Evolutionary conservation across 176 grass and related monocot genomes (phyloP).

Genomic region (Dendrocalamus sinicus): DNA sequence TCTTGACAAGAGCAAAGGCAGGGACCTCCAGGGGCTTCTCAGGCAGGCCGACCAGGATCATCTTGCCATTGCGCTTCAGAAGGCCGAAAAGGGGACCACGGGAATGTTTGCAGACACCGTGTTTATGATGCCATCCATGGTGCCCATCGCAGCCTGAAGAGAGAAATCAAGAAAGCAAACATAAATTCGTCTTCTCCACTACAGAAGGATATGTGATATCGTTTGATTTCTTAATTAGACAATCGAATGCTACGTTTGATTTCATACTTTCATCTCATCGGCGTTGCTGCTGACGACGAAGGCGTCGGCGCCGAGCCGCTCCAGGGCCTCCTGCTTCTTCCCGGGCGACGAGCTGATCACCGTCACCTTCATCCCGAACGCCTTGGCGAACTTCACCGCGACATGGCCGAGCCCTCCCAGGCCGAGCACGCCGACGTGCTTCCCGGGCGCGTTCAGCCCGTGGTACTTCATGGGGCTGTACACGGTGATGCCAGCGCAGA

Average conservation of each 20-base stretch:
- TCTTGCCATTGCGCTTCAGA: constrained; percentile 66
- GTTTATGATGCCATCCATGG: constrained; percentile 70
- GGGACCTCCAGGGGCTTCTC: constrained; percentile 56
- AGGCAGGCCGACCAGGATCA: constrained; percentile 60
- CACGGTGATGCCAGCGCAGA: constrained; percentile 76
- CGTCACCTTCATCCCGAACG: constrained; percentile 75
- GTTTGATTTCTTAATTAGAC: not conserved
- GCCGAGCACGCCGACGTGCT: constrained; percentile 68
- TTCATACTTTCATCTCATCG: constrained; percentile 55
- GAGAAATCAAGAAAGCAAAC: not conserved
- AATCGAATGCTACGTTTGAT: not conserved
- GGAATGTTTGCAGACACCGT: constrained; percentile 62
- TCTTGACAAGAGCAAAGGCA: constrained; percentile 39
- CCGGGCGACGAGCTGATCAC: constrained; percentile 64
- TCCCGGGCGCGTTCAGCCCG: constrained; percentile 38
- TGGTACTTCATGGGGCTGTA: constrained; percentile 75
- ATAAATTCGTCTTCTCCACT: not conserved
- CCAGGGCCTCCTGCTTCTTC: constrained; percentile 63
- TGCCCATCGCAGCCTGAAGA: constrained; percentile 39
- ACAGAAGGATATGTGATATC: not conserved
- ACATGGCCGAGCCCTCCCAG: constrained; percentile 73
- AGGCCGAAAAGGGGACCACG: constrained; percentile 36
- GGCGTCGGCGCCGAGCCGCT: constrained; percentile 57
- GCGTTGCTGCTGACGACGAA: constrained; percentile 55
- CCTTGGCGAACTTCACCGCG: constrained; percentile 73